Base-by-base conservation (phyloP, 768 basidiomycete genomes). In the Rhodocollybia butyracea region DNA sequence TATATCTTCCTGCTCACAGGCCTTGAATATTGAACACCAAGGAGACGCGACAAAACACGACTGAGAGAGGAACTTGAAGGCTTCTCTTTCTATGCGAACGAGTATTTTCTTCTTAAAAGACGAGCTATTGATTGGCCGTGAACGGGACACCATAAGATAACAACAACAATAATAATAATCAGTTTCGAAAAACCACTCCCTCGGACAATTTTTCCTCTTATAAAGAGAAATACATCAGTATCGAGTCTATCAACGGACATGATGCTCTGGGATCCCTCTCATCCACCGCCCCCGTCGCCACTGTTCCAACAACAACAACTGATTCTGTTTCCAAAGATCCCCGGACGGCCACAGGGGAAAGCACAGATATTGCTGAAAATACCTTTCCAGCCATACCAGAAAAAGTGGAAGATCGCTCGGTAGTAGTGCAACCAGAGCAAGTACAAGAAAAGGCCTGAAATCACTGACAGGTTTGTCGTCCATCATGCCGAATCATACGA, bases 201-300 rank as follows among this genome's bases (percentile, higher is more conserved):
- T 89, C 2, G 88, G 88, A 4, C 67, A 73, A 2, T 74, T 90
- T 63, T 0, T 78, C 78, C 57, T 70, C 73, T 1, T 80, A 77
- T 60, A 54, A 61, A 17, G 69, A 63, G 15, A 68, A 65, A 17
- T 77, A 74, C 57, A 74, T 82, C 7, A 78, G 73, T 12, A 66
- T 75, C 2, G 60, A n/a, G n/a, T n/a, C n/a, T n/a, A n/a, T n/a
- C n/a, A n/a, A n/a, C n/a, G n/a, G n/a, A n/a, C n/a, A n/a, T n/a
- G n/a, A n/a, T n/a, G n/a, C n/a, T n/a, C n/a, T n/a, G n/a, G n/a
- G n/a, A n/a, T n/a, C n/a, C n/a, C n/a, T n/a, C n/a, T n/a, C n/a
- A n/a, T n/a, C n/a, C n/a, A n/a, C n/a, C n/a, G n/a, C 39, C 17
- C 39, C 39, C 17, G 39, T 21, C 10, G 39, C 12, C 21, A 40